phyloP scores from a whole-genome alignment of 495 filamentous ascomycete species.

The Penicillium ucsense region DNA sequence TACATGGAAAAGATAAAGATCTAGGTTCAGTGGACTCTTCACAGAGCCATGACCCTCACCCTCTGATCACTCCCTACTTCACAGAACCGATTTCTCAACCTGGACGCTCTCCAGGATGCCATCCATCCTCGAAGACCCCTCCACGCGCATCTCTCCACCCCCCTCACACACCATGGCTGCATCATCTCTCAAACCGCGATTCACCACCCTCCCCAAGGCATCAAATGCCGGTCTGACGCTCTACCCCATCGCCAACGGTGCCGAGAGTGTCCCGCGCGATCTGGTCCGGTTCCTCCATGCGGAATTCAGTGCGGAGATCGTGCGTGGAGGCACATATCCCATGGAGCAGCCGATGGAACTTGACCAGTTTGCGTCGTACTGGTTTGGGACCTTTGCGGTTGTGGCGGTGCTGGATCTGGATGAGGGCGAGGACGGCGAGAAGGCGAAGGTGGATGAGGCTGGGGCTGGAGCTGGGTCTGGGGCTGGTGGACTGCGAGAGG shows the following conservation, averaged over 20 bases:
- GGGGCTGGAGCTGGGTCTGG: no score
- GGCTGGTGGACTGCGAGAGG: constrained; percentile 22
- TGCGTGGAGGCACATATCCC: constrained; percentile 86
- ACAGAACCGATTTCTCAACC: no score
- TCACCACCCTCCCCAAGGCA: constrained; percentile 65
- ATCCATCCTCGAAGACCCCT: constrained; percentile 72
- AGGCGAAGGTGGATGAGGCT: no score
- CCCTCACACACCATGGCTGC: constrained; percentile 45
- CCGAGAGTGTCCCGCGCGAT: constrained; percentile 43
- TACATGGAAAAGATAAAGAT: no score
- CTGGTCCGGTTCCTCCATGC: constrained; percentile 60
- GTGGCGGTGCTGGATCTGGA: constrained; percentile 70
- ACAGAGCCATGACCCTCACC: no score
- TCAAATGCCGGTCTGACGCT: constrained; percentile 74
- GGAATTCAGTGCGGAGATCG: constrained; percentile 83
- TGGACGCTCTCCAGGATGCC: constrained; percentile 21
- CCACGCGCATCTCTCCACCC: constrained; percentile 40
- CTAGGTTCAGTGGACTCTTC: no score
- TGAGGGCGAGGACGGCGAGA: background rate
- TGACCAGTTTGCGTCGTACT: constrained; percentile 72
- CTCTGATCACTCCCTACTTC: no score
- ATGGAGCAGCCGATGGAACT: constrained; percentile 67
- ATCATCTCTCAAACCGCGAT: constrained; percentile 54
- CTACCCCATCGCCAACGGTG: constrained; percentile 59
- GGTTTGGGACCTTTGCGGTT: constrained; percentile 90